phyloP scores from a whole-genome alignment of 1,139 yeast genomes.

The Scheffersomyces cryptocercus region DNA sequence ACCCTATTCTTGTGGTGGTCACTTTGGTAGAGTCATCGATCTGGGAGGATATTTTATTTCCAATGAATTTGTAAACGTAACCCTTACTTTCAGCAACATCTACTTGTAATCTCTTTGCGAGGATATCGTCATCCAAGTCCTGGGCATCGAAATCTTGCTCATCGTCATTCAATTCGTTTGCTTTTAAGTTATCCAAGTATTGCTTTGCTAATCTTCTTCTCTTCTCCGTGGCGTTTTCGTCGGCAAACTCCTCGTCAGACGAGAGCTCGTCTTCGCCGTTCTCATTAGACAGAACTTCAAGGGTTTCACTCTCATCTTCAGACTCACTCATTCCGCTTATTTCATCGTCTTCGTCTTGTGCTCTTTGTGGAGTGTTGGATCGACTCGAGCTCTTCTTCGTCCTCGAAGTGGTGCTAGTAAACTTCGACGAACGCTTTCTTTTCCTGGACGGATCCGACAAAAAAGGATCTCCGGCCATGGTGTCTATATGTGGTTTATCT shows the following conservation, averaged over 20 bases:
- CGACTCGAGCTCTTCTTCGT: constrained; percentile 10
- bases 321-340: constrained; percentile 38
- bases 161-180: constrained; percentile 44
- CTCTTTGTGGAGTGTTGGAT: constrained; percentile 7
- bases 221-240: constrained; percentile 88
- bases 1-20: constrained; percentile 56
- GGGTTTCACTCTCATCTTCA: constrained; percentile 28
- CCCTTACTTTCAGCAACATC: constrained; percentile 94
- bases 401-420: constrained; percentile 20
- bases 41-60: constrained; percentile 46
- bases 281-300: constrained; percentile 34
- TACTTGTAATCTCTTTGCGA: constrained; percentile 74
- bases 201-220: constrained; percentile 93
- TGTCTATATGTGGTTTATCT: constrained; percentile 1
- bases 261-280: constrained; percentile 41
- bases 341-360: constrained; percentile 35
- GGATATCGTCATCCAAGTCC: constrained; percentile 84
- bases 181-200: constrained; percentile 79
- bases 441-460: constrained; percentile 60
- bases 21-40: constrained; percentile 33
- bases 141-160: constrained; percentile 82
- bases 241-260: constrained; percentile 69
- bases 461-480: constrained; percentile 60
- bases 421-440: constrained; percentile 42
- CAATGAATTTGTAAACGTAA: constrained; percentile 68